These are phyloP conservation scores for Aegilops speltoides DNA, from an alignment of 176 grass and related monocot species.

Conservation along the genomic window DNA sequence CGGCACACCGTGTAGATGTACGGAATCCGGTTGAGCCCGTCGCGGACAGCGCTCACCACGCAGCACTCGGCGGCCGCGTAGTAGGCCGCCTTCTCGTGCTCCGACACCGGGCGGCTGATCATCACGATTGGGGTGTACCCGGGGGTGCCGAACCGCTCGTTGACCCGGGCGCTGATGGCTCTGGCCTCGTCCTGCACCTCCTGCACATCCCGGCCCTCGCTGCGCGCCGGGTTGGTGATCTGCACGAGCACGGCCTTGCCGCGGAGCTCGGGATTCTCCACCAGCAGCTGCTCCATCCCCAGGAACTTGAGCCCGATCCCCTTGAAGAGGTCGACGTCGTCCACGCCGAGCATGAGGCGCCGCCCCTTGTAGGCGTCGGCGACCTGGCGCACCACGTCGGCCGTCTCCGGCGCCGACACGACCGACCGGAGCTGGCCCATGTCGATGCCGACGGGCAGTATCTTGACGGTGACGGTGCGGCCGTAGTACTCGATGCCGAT, in stretches of 20 bases:
- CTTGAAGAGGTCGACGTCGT: constrained; percentile 95
- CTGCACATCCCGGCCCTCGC: constrained; percentile 86
- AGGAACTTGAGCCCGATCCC: constrained; percentile 96
- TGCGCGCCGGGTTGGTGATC: constrained; percentile 83
- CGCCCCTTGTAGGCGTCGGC: constrained; percentile 53
- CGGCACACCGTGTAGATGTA: constrained; percentile 94
- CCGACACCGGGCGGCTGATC: constrained; percentile 49
- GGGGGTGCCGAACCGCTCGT: constrained; percentile 58
- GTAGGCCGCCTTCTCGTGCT: constrained; percentile 77
- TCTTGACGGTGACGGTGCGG: constrained; percentile 91
- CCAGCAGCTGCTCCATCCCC: constrained; percentile 81
- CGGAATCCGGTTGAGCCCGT: constrained; percentile 87
- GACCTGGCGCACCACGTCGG: constrained; percentile 37
- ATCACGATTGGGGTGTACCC: constrained; percentile 77
- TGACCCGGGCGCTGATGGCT: constrained; percentile 72
- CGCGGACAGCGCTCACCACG: constrained; percentile 79
- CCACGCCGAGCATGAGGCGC: constrained; percentile 77
- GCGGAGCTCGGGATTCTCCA: constrained; percentile 59
- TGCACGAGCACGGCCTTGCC: constrained; percentile 74
- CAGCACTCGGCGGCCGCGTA: constrained; percentile 82
- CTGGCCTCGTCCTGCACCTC: constrained; percentile 71
- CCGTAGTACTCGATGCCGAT: constrained; percentile 97
- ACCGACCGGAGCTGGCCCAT: constrained; percentile 80
- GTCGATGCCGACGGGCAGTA: constrained; percentile 87
- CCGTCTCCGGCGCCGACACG: constrained; percentile 65